Evolutionary conservation across 768 basidiomycete species (phyloP), one percentile per base, ranked within the genome.

Genomic region (Bullera alba): DNA sequence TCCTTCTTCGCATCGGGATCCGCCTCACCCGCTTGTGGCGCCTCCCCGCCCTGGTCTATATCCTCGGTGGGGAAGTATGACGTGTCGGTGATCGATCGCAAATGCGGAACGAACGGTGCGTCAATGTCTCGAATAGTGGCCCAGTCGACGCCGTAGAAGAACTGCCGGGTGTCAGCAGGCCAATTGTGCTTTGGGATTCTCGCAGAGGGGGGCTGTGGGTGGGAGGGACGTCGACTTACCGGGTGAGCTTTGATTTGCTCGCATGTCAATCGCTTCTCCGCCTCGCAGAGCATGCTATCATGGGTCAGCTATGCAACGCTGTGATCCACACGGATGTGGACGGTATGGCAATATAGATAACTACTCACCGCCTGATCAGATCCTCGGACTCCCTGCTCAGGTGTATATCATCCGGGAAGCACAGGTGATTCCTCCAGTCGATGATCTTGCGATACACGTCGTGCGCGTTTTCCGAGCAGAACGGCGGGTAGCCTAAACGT

Each of bases 21-120:
- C 2, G 44, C 46, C 22, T 64, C 66, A 19, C 77, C 74, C 15
- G 74, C 76, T 3, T 67, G 68, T 7, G 77, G 76, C 46, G 78
- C 74, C 26, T 81, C 80, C 12, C 7, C 23, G 12, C 73, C 83
- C 73, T 90, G 86, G 50, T 92, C 87, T 48, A 92, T 79, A 60
- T 93, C 89, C 53, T 95, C 90, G 2, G 86, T 91, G 0, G 92
- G 92, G 80, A 95, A 95, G 76, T 95, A 95, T n/a, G 89, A 91
- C 1, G 92, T 95, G 59, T 96, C 92, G 29, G 90, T 92, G 65
- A 92, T 86, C 6, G 87, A 91, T 34, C 85, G 81, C 27, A 97
- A 77, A 50, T 89, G 87, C 17, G 95, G 93, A n/a, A 99, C 84
- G 72, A 96, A 97, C 4, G 93, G 95, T 3, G 91, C 81, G 64